Evolutionary conservation across 1,284 basidiomycete species (phyloP).

Genomic region (Melampsora americana): DNA sequence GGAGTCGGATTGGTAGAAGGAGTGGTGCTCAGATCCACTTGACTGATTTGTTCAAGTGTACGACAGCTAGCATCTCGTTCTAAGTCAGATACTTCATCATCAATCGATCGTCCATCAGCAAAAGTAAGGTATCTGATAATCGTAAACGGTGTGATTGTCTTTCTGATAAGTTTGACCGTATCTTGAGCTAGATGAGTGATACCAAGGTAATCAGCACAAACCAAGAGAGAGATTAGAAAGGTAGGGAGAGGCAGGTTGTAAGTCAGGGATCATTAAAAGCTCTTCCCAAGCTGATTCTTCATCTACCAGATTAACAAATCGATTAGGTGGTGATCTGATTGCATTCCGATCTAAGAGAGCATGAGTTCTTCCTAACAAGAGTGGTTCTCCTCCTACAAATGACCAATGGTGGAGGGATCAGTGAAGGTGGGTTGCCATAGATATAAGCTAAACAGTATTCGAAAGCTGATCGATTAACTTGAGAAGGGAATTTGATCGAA

Average conservation of each 20-base stretch:
- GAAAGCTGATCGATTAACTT: neutral
- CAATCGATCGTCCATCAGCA: neutral
- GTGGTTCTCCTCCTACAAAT: neutral
- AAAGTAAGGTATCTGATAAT: neutral
- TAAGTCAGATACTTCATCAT: neutral
- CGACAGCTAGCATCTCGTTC: neutral
- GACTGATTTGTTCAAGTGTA: constrained; percentile 1
- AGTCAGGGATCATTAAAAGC: neutral
- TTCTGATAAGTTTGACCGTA: neutral
- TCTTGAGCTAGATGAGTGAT: neutral
- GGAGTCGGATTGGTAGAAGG: neutral
- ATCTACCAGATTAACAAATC: neutral
- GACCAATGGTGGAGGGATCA: neutral
- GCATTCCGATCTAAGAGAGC: neutral
- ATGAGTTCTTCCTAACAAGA: neutral
- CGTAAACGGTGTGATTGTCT: neutral
- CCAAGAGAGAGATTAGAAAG: neutral
- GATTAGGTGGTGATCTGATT: neutral
- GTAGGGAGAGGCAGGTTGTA: neutral
- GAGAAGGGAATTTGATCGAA: neutral
- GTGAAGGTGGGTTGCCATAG: neutral
- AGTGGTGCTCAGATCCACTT: neutral
- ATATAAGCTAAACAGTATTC: neutral
- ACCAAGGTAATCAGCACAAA: neutral
- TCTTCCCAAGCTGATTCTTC: neutral